Percentiles rank a stretch among this genome's conserved stretches.
These are phyloP conservation scores for Tylopilus sp. DNA, from an alignment of 768 basidiomycete species.

Conservation along the genomic window DNA sequence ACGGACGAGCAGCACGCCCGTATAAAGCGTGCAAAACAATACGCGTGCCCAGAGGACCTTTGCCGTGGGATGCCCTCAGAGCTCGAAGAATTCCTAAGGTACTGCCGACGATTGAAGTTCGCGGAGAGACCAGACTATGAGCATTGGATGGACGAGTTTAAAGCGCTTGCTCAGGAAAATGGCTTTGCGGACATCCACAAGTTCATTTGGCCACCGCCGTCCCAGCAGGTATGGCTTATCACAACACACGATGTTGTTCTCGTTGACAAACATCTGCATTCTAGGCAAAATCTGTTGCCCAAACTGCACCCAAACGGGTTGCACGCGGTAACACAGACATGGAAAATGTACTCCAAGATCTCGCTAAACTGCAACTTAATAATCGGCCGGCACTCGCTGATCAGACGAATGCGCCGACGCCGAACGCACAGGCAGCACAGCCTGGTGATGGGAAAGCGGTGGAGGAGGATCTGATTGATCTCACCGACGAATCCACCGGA, in stretches of 20 bases:
- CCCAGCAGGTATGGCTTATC: slow-evolving; percentile 27
- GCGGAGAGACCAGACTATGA: slow-evolving; percentile 66
- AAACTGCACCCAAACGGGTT: slow-evolving; percentile 13
- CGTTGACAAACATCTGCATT: slow-evolving; percentile 1
- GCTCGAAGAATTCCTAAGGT: slow-evolving; percentile 75
- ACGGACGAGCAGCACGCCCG: slow-evolving; percentile 58
- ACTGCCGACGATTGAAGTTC: slow-evolving; percentile 67
- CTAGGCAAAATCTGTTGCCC: slow-evolving; percentile 31
- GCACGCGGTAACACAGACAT: slow-evolving; percentile 41
- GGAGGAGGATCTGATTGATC: slow-evolving; percentile 40
- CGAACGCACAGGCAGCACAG: slow-evolving; percentile 33
- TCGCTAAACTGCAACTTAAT: slow-evolving; percentile 58
- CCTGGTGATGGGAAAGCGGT: slow-evolving; percentile 21
- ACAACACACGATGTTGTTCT: neutral
- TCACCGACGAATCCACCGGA: slow-evolving; percentile 37
- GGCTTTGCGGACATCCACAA: slow-evolving; percentile 57
- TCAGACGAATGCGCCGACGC: slow-evolving; percentile 38
- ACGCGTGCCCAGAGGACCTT: slow-evolving; percentile 59
- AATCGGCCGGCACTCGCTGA: slow-evolving; percentile 50
- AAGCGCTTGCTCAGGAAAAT: slow-evolving; percentile 53
- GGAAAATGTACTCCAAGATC: slow-evolving; percentile 53
- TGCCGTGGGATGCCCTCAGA: slow-evolving; percentile 65
- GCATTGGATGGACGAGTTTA: slow-evolving; percentile 62
- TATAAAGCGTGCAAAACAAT: slow-evolving; percentile 62
- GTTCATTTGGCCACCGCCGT: slow-evolving; percentile 74